Percentiles rank a stretch among this genome's conserved stretches.
Conservation (phyloP, 176 grass and related monocot genomes). For the Ensete ventricosum region DNA sequence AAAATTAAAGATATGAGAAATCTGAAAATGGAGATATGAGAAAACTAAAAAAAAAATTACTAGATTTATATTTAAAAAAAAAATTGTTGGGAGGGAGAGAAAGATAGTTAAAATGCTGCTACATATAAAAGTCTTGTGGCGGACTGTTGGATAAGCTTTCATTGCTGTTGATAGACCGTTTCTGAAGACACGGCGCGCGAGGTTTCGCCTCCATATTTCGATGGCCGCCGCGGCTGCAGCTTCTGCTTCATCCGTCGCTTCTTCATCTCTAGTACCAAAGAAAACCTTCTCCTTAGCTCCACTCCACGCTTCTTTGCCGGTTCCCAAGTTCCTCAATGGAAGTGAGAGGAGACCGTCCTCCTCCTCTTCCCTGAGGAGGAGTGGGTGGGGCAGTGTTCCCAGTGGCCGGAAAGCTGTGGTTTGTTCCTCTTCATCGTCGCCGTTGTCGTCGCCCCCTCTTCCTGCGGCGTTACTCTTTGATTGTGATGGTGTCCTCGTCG, state of each 20-base stretch:
- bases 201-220: neutral
- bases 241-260: neutral
- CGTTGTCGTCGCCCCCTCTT: constrained; percentile 11
- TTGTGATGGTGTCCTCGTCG: constrained; percentile 91
- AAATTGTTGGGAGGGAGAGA: too few relatives aligned
- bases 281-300: neutral
- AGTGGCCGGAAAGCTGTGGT: neutral
- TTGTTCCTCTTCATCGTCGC: constrained; percentile 2
- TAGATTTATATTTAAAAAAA: too few relatives aligned
- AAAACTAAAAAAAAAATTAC: too few relatives aligned
- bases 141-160: neutral
- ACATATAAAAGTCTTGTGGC: neutral
- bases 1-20: too few relatives aligned
- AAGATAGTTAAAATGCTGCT: too few relatives aligned
- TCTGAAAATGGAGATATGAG: too few relatives aligned
- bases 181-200: neutral
- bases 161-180: neutral
- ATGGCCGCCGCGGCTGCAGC: neutral
- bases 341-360: neutral
- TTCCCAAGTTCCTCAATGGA: neutral
- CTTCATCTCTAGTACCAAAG: neutral
- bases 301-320: neutral
- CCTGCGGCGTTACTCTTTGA: constrained; percentile 80
- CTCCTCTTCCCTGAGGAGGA: neutral
- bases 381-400: neutral